Base-by-base conservation (phyloP, 2,329 filamentous ascomycete genomes). In the Botrytis fabae region DNA sequence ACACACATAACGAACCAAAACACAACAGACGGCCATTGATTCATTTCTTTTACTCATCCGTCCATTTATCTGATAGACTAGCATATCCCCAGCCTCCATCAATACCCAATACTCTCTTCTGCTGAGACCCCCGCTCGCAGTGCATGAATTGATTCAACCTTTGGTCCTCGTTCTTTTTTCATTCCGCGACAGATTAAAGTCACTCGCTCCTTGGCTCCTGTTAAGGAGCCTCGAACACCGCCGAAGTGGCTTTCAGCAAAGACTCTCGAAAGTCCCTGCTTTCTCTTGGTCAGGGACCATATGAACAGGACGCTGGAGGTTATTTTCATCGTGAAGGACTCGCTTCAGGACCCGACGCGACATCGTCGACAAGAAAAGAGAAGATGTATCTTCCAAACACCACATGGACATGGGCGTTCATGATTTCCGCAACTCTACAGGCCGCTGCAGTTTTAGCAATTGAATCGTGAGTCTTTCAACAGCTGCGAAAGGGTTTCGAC, bases 331-430 rank as follows among this genome's bases (percentile, higher is more conserved):
- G 80, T 73, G 78, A 80, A 76, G 79, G 79, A 54, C 73, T 80
- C 69, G 54, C 73, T 75, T 76, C 77, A 65, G 73, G 77, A 62
- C 38, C 70, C 38, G 35, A 72, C 70, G 70, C 32, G 25, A 46
- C 40, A 57, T 61, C 75, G 16, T 68, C 72, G 66, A 63, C 51
- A 74, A 63, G 74, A 65, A 76, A 79, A 80, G 75, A 72, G 78
- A 89, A 83, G 78, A 89, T 95, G 85, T 95, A 94, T 81, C 77
- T 77, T 78, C 91, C 97, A 78, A 93, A 90, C 81, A 92, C 93
- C 73, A 89, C 87, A 80, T 99, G 96, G 95, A 94, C 95, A 25
- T 95, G 94, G 86, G 85, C 90, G 75, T 98, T 98, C 81, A 89
- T 97, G 83, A 82, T 90, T 76, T 87, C 92, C 51, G 90, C 93